Base-by-base conservation (phyloP, 805 yeast genomes). In the Kuraishia piskuri region DNA sequence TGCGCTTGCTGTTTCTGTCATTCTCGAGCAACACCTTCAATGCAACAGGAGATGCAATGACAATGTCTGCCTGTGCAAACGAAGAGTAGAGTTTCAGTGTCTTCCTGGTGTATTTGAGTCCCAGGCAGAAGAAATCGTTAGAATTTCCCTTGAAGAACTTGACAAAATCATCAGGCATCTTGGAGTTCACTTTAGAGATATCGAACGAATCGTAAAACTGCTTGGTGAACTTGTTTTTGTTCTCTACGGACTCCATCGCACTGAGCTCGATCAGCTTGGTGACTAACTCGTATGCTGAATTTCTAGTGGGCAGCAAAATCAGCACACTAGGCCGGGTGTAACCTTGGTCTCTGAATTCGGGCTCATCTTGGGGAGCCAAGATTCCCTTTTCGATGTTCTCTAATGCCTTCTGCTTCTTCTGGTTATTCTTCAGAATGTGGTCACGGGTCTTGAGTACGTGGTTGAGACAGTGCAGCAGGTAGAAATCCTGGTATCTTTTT, bases 41-140 rank as follows among this genome's bases (percentile, higher is more conserved):
- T 0, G 98, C 98, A 55, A 94, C 77, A 2, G 99, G 97, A 7
- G 97, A 90, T 47, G 96, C 96, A 24, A 94, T 66, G 14, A 94
- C 83, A 19, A 94, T 74, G 69, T 94, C 99, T 1, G 96, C 84
- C 48, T 83, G 81, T 63, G 88, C 88, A 63, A 90, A 90, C 22
- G 89, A 82, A 14, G 96, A 79, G 68, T 86, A 94, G 36, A 94
- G 71, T 68, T 90, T 91, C 54, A 92, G 64, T 0, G 96, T 78
- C 65, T 90, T 92, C 63, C 97, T 79, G 1, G 97, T 90, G 67
- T 90, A 83, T 68, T 92, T 94, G 40, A 89, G 62, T n/a, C 99
- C 98, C 5, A 94, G 60, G 52, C 94, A 86, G 68, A 94, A 94
- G 70, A 88, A 85, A 72, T 94, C 99, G 63, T 88, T 88, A 14